These are phyloP conservation scores for Termitomyces sp. DNA, from an alignment of 768 basidiomycete genomes.

Conservation along the genomic window DNA sequence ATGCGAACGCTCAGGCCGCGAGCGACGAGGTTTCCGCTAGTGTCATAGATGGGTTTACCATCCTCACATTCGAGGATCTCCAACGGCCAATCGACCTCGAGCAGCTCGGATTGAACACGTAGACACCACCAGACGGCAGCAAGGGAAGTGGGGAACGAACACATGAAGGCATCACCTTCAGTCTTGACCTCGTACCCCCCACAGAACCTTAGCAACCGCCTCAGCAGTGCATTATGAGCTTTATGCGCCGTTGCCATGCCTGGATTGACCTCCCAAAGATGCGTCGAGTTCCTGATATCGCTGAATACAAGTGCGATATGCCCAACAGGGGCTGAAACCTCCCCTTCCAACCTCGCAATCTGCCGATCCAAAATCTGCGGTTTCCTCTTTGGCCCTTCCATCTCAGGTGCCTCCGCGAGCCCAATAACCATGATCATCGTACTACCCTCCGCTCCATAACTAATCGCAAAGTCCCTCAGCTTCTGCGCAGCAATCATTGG, in stretches of 20 bases:
- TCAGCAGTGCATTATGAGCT: conserved; percentile 81
- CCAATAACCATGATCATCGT: conserved; percentile 98
- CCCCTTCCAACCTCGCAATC: conserved; percentile 61
- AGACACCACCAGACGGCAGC: conserved; percentile 89
- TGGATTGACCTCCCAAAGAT: conserved; percentile 91
- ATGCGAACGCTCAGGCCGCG: conserved; percentile 92
- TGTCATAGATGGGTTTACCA: conserved; percentile 72
- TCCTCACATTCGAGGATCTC: conserved; percentile 93
- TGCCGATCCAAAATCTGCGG: conserved; percentile 51
- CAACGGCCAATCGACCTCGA: conserved; percentile 83
- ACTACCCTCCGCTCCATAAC: conserved; percentile 89
- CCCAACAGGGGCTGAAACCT: conserved; percentile 81
- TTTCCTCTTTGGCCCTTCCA: conserved; percentile 34
- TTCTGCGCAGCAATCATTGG: conserved; percentile 90
- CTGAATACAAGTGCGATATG: conserved; percentile 94
- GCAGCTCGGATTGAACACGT: conserved; percentile 75
- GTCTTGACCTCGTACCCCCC: conserved; percentile 99
- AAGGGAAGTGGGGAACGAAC: conserved; percentile 87
- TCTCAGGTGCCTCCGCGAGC: conserved; percentile 69
- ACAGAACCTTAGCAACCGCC: conserved; percentile 80
- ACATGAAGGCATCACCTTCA: conserved; percentile 99
- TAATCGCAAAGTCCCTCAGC: conserved; percentile 92
- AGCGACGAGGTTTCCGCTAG: conserved; percentile 61
- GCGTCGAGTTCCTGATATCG: conserved; percentile 95
- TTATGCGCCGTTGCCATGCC: conserved; percentile 95